Evolutionary conservation across 192 early-diverging fungal genomes (phyloP), one percentile per base, ranked within the genome.

Genomic region (Coemansia sp.): DNA sequence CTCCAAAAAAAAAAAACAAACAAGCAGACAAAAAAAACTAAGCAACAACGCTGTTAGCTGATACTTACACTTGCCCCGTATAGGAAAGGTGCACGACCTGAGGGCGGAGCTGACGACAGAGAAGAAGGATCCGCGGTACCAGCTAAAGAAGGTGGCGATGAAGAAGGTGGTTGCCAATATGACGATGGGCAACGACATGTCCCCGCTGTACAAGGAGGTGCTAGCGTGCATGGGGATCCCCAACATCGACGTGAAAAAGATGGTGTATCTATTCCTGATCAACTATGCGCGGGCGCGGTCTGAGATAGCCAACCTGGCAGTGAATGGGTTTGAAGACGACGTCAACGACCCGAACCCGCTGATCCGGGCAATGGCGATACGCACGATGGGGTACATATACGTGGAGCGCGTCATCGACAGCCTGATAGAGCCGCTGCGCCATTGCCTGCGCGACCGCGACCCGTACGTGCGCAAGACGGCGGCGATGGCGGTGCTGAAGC

Each of bases 181-280:
- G 95, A 98, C 97, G 17, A 98, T 99, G 95, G 97, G 97, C 25
- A 98, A 95, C 83, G 97, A 99, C 83, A 97, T 99, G 93, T 93
- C 92, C 25, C 82, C 92, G 9, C 87, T 99, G 36, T 95, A 90
- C 74, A 85, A 89, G 22, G 96, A 99, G 75, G 93, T 99, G 29
- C 84, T 99, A 15, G 89, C 85, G 22, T 94, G 92, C 72, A 96
- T 96, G 93, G 79, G 88, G 59, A 89, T 95, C 34, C 94, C 94
- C 2, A 93, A 98, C 79, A 79, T 99, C 40, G 96, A 99, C 70
- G 80, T 96, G 65, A 99, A 99, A 76, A 99, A 99, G 81, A 87
- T 99, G 63, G 92, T 97, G 35, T 99, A 99, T 69, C 77, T 99
- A 62, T 99, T 97, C 73, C 79, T 99, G 61, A 98, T 99, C 78